Evolutionary conservation across 768 basidiomycete species (phyloP), one percentile per base, ranked within the genome.

Genomic region (Mycena sanguinolenta): DNA sequence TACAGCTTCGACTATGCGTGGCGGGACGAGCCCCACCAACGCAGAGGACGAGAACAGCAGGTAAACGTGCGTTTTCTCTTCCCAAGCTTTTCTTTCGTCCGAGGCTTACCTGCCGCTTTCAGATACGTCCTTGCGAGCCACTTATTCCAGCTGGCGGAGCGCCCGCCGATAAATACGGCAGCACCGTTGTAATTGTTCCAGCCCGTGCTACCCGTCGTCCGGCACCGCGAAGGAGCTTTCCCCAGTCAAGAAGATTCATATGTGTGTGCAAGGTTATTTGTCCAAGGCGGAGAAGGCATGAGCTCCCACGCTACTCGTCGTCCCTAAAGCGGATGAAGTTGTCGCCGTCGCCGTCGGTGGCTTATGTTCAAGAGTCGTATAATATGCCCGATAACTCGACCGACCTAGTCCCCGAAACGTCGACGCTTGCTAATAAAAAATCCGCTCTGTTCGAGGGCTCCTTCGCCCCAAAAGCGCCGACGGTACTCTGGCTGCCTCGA

Each of bases 1-100:
- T 96, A 93, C 79, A 88, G 84, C 67, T 83, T 84, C 3, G 83
- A 97, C 16, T 95, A 97, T 79, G 84, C 82, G 38, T 98, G 96
- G 97, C 85, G 97, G 67, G 96, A 98, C 78, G 76, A 78, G 14
- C n/a, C 81, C 91, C 1, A 93, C 95, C 2, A 84, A 95, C 58
- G 89, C 91, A 65, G 93, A 95, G 75, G 97, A 98, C 77, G 96
- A 98, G 80, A 94, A 94, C 76, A 87, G 88, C 12, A 83, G 92
- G 91, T 96, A 77, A 53, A 88, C n/a, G n/a, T 38, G n/a, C n/a
- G n/a, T n/a, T n/a, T 63, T 39, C 36, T 14, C 61, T 68, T 42
- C 39, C 14, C 19, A 17, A n/a, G 13, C 30, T 59, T 17, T 36
- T 28, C 34, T 58, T 60, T 67, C 23, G 13, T n/a, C n/a, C n/a